phyloP scores from a whole-genome alignment of 176 grass and related monocot species.

The Bonia amplexicaulis region DNA sequence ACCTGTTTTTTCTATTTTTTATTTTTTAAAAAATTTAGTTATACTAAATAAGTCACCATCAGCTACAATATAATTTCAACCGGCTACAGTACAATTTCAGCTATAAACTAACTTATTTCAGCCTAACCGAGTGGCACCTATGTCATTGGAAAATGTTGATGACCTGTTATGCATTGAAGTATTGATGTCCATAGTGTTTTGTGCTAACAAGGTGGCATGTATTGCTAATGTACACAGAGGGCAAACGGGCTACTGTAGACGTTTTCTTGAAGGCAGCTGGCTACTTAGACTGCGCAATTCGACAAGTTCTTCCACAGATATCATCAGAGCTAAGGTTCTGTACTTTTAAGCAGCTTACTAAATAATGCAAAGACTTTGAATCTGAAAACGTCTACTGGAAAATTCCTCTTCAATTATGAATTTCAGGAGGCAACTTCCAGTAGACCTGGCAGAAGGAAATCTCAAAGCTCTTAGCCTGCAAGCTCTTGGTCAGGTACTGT shows the following conservation, averaged over 20 bases:
- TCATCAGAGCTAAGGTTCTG: slow-evolving; percentile 55
- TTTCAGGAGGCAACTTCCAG: slow-evolving; percentile 83
- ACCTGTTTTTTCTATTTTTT: too few species aligned
- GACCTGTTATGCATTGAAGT: background rate
- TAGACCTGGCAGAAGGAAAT: slow-evolving; percentile 80
- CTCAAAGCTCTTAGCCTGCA: slow-evolving; percentile 83
- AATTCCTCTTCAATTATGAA: background rate
- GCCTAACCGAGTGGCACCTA: too few species aligned
- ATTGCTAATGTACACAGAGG: slow-evolving; percentile 47
- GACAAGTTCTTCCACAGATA: slow-evolving; percentile 75
- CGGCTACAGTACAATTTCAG: too few species aligned
- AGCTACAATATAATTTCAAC: too few species aligned
- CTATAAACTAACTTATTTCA: too few species aligned
- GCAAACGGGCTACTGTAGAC: slow-evolving; percentile 68
- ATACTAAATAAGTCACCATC: too few species aligned
- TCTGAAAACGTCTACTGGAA: background rate
- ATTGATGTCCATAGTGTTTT: background rate
- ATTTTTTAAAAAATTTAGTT: too few species aligned
- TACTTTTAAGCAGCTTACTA: background rate
- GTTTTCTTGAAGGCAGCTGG: slow-evolving; percentile 94
- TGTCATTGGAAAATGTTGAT: background rate
- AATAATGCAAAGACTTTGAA: background rate
- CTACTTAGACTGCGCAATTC: slow-evolving; percentile 75
- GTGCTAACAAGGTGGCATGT: background rate
- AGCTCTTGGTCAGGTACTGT: slow-evolving; percentile 76